Conservation (phyloP, 208 protist species). For the Trypanosoma scelopori region DNA sequence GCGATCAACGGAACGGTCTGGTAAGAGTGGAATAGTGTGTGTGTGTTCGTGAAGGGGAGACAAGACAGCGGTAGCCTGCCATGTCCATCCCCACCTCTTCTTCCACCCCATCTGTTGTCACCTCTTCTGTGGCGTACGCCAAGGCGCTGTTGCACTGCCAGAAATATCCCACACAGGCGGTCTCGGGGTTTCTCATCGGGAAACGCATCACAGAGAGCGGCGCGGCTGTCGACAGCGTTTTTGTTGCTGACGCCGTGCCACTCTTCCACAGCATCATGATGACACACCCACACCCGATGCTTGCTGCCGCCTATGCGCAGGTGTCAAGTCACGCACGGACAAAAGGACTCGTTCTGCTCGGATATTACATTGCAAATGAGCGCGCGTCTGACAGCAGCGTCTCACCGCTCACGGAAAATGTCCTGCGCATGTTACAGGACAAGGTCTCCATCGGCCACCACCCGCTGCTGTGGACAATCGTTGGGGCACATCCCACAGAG, state of each 20-base stretch:
- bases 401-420: constrained; percentile 32
- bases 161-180: constrained; percentile 82
- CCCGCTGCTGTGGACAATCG: constrained; percentile 39
- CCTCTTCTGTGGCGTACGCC: constrained; percentile 71
- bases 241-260: constrained; percentile 67
- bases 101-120: constrained; percentile 35
- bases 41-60: background rate
- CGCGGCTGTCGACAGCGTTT: constrained; percentile 8
- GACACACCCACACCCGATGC: constrained; percentile 78
- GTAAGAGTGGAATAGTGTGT: background rate
- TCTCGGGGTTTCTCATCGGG: constrained; percentile 79
- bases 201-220: constrained; percentile 57
- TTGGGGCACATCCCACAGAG: constrained; percentile 23
- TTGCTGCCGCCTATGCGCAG: constrained; percentile 78
- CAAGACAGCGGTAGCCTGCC: background rate
- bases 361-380: constrained; percentile 85
- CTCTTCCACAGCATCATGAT: constrained; percentile 80
- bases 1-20: constrained; percentile 6
- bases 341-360: constrained; percentile 65
- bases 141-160: constrained; percentile 86
- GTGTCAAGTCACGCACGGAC: constrained; percentile 64
- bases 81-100: constrained; percentile 5
- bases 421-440: constrained; percentile 27
- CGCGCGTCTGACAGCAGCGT: constrained; percentile 55
- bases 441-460: constrained; percentile 37